Percentiles rank a stretch among this genome's conserved stretches.
Evolutionary conservation across 192 early-diverging fungal genomes (phyloP).

Genomic region (Podila horticola): DNA sequence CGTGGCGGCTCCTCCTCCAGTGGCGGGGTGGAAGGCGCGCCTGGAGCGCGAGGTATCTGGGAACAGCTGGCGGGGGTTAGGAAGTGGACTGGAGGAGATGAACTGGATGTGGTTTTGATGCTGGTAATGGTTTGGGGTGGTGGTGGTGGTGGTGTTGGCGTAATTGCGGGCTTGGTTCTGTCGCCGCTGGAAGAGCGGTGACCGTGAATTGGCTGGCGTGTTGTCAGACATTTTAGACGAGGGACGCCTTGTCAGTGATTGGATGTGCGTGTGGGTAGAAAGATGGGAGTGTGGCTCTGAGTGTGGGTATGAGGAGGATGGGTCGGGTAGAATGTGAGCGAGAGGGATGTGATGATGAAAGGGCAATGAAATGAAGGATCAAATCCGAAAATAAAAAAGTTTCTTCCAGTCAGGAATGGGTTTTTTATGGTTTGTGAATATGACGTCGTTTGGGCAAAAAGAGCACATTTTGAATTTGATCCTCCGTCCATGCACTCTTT

Average conservation of each 20-base stretch:
- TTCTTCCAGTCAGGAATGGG: background rate
- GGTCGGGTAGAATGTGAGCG: background rate
- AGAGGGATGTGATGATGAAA: background rate
- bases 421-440: background rate
- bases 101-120: slow-evolving; percentile 45
- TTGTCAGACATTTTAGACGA: no score
- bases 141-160: slow-evolving; percentile 3
- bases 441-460: background rate
- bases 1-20: slow-evolving; percentile 3
- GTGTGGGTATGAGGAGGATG: slow-evolving; percentile 7
- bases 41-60: slow-evolving; percentile 26
- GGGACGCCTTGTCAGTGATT: background rate
- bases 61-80: slow-evolving; percentile 46
- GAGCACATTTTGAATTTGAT: no score
- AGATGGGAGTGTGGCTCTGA: background rate
- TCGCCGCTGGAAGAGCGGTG: slow-evolving; percentile 18
- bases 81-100: slow-evolving; percentile 39
- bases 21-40: slow-evolving; percentile 36
- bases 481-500: background rate
- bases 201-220: slow-evolving; percentile 7
- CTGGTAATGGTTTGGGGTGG: slow-evolving; percentile 26
- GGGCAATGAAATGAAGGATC: background rate
- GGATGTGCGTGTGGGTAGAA: no score
- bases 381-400: slow-evolving; percentile 1
- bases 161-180: slow-evolving; percentile 10